Conservation (phyloP, 768 basidiomycete genomes). For the Suillus hirtellus region DNA sequence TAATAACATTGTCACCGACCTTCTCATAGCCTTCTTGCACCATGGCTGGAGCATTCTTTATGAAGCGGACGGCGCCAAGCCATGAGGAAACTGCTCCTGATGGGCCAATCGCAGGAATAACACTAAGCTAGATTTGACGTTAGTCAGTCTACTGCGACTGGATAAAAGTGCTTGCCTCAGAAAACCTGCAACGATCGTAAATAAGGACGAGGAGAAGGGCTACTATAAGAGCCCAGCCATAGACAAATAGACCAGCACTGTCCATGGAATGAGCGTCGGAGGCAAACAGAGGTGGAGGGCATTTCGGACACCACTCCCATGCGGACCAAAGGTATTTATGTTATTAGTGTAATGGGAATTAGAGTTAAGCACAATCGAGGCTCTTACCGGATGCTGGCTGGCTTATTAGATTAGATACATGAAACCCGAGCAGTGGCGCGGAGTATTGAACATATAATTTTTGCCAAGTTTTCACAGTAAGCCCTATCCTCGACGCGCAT, state of each 20-base stretch:
- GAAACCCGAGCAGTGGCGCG: conserved; percentile 25
- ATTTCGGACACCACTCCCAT: conserved; percentile 28
- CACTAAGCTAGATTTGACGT: conserved; percentile 22
- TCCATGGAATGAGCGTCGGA: conserved; percentile 29
- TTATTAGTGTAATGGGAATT: conserved; percentile 26
- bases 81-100: conserved; percentile 36
- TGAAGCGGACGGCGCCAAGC: conserved; percentile 31
- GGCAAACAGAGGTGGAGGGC: conserved; percentile 24
- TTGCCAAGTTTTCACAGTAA: conserved; percentile 11
- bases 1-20: conserved; percentile 19
- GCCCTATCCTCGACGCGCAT: conserved; percentile 14
- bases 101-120: conserved; percentile 38
- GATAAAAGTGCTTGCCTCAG: conserved; percentile 23
- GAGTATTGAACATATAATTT: conserved; percentile 17
- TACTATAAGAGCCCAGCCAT: conserved; percentile 18
- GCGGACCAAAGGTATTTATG: conserved; percentile 32
- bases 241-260: conserved; percentile 23
- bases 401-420: conserved; percentile 29
- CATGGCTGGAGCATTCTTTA: conserved; percentile 32
- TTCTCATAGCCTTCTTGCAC: conserved; percentile 39
- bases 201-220: conserved; percentile 14
- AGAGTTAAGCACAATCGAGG: conserved; percentile 27
- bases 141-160: neutral
- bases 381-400: conserved; percentile 10
- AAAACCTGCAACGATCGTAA: conserved; percentile 23